Evolutionary conservation across 2,329 filamentous ascomycete species (phyloP).

Genomic region (Aspergillus tamarii): DNA sequence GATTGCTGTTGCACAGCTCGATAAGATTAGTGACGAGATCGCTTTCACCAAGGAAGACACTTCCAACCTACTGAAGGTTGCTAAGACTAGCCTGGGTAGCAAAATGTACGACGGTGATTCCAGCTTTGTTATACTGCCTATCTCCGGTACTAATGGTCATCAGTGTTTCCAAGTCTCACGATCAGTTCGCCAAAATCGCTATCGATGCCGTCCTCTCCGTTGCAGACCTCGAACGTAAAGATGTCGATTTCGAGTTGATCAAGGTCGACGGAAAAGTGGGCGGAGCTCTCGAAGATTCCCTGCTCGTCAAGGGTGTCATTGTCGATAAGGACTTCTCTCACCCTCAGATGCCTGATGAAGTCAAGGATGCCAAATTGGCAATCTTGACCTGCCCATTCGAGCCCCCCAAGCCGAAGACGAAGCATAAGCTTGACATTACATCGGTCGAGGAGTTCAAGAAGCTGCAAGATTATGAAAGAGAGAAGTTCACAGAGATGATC

Average conservation of each 20-base stretch:
- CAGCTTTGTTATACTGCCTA: constrained; percentile 12
- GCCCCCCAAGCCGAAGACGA: constrained; percentile 98
- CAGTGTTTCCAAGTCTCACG: constrained; percentile 91
- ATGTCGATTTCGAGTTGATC: constrained; percentile 98
- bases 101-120: constrained; percentile 67
- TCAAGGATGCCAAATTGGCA: constrained; percentile 92
- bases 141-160: background rate
- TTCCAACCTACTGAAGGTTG: constrained; percentile 87
- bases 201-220: constrained; percentile 97
- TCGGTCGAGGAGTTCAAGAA: constrained; percentile 98
- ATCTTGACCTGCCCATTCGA: constrained; percentile 98
- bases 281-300: constrained; percentile 86
- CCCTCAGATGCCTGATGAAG: constrained; percentile 97
- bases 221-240: constrained; percentile 91
- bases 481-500: constrained; percentile 99
- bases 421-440: constrained; percentile 98
- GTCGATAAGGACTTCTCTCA: constrained; percentile 99
- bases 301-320: constrained; percentile 96
- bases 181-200: constrained; percentile 96
- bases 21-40: constrained; percentile 89
- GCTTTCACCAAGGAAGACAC: constrained; percentile 80
- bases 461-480: constrained; percentile 90
- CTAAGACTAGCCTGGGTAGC: constrained; percentile 92
- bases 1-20: constrained; percentile 88
- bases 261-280: constrained; percentile 99